Evolutionary conservation across 139 green algal species (phyloP).

Genomic region (Chlamydomonas applanata): DNA sequence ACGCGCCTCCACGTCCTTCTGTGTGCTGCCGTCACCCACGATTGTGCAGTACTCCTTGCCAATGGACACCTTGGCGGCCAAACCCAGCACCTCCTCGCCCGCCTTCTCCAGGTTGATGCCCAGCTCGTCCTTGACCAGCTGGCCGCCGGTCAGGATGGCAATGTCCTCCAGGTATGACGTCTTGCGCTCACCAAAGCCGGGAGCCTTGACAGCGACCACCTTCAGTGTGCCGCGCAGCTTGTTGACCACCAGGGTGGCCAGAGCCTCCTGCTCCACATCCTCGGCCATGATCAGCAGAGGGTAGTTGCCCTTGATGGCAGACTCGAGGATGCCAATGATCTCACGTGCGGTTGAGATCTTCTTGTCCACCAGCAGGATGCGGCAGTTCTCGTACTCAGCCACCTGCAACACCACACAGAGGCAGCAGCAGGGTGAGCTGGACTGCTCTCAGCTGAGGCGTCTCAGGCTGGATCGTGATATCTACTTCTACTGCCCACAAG

Average conservation of each 20-base stretch:
- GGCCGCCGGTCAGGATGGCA: constrained; percentile 93
- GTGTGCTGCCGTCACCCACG: constrained; percentile 87
- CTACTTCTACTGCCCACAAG: neutral
- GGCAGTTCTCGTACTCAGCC: constrained; percentile 83
- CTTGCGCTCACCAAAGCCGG: constrained; percentile 98
- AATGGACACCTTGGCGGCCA: constrained; percentile 82
- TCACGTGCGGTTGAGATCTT: constrained; percentile 97
- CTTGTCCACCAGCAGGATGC: constrained; percentile 98
- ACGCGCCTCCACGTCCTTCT: constrained; percentile 82
- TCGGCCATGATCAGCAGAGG: constrained; percentile 98
- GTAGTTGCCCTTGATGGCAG: constrained; percentile 87
- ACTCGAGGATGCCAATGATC: constrained; percentile 94
- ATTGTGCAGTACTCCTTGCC: constrained; percentile 96
- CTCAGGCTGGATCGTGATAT: too few species aligned
- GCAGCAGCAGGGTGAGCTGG: too few species aligned
- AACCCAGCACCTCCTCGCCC: constrained; percentile 83
- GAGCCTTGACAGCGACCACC: constrained; percentile 86
- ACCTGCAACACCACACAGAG: constrained; percentile 28
- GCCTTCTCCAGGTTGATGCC: constrained; percentile 94
- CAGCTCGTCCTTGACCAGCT: constrained; percentile 96
- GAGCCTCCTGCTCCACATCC: constrained; percentile 99
- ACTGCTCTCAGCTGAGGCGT: too few species aligned
- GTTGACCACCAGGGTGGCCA: constrained; percentile 99
- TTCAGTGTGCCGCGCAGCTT: constrained; percentile 97
- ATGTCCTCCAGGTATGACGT: constrained; percentile 99